Evolutionary conservation across 169 alveolate species (phyloP).

Genomic region (Plasmodium gaboni): DNA sequence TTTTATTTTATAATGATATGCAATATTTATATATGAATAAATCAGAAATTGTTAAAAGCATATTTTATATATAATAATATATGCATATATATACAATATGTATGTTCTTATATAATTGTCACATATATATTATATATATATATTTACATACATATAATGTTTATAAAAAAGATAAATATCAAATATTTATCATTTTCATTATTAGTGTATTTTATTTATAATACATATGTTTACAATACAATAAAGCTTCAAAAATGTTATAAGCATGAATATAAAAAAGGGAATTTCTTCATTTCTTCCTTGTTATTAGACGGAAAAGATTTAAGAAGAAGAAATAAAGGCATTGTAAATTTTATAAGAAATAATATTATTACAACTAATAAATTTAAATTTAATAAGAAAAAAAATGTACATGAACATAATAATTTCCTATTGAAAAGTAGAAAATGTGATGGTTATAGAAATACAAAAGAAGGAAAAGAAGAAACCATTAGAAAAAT

Average conservation of each 20-base stretch:
- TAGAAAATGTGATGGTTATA: constrained; percentile 62
- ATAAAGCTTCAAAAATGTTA: neutral
- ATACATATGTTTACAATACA: constrained; percentile 6
- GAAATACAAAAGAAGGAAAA: constrained; percentile 76
- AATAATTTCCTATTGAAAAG: constrained; percentile 30
- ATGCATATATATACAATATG: no score
- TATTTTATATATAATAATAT: no score
- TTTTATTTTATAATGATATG: no score
- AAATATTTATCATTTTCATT: constrained; percentile 25
- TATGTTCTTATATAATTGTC: no score
- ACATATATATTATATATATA: no score
- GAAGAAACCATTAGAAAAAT: constrained; percentile 62
- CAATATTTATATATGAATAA: no score
- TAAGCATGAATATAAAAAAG: constrained; percentile 6
- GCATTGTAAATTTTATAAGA: neutral
- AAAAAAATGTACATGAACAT: neutral
- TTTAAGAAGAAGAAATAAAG: neutral
- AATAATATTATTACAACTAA: neutral
- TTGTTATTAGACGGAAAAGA: no score
- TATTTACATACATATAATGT: constrained; percentile 29
- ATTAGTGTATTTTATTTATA: constrained; percentile 32
- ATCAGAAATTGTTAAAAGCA: no score
- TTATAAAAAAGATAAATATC: neutral
- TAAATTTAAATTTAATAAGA: neutral
- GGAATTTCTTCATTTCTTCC: neutral